phyloP scores from a whole-genome alignment of 1,284 basidiomycete genomes.

The Mrakiaceae sp. region DNA sequence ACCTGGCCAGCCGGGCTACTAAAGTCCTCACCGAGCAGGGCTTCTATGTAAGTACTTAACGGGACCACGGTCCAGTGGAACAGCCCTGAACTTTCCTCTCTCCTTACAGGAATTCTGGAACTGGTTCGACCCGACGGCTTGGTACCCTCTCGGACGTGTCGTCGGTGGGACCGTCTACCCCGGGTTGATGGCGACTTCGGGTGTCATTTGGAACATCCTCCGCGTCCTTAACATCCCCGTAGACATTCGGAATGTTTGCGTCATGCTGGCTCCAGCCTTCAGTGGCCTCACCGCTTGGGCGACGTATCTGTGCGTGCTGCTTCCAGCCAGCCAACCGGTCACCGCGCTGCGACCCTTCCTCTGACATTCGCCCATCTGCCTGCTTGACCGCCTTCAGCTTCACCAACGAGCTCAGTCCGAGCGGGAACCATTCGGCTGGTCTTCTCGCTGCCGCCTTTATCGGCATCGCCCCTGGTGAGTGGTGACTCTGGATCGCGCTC shows the following conservation, averaged over 20 bases:
- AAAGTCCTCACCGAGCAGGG: constrained; percentile 75
- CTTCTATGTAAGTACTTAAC: constrained; percentile 63
- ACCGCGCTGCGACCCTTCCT: neutral
- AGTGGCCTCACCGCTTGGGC: constrained; percentile 93
- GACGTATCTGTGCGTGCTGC: constrained; percentile 70
- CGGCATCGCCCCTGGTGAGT: constrained; percentile 75
- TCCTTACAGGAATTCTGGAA: constrained; percentile 86
- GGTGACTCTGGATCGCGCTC: too few relatives aligned
- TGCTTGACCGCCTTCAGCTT: constrained; percentile 45
- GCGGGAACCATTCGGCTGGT: constrained; percentile 82
- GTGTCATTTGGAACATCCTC: constrained; percentile 86
- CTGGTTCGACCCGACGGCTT: constrained; percentile 99
- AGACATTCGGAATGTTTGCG: constrained; percentile 95
- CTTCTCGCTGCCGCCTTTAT: constrained; percentile 97
- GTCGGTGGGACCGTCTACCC: constrained; percentile 98
- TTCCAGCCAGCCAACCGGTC: constrained; percentile 2
- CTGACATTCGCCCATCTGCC: constrained; percentile 10
- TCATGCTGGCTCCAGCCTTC: constrained; percentile 92
- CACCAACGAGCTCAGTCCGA: constrained; percentile 62
- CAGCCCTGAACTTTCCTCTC: constrained; percentile 4
- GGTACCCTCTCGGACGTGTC: constrained; percentile 96
- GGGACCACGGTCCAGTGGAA: neutral
- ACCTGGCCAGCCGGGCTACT: constrained; percentile 62
- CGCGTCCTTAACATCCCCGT: constrained; percentile 86
- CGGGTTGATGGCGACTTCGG: constrained; percentile 93